These are phyloP conservation scores for Geranomyces variabilis DNA, from an alignment of 192 early-diverging fungal species.

Conservation along the genomic window DNA sequence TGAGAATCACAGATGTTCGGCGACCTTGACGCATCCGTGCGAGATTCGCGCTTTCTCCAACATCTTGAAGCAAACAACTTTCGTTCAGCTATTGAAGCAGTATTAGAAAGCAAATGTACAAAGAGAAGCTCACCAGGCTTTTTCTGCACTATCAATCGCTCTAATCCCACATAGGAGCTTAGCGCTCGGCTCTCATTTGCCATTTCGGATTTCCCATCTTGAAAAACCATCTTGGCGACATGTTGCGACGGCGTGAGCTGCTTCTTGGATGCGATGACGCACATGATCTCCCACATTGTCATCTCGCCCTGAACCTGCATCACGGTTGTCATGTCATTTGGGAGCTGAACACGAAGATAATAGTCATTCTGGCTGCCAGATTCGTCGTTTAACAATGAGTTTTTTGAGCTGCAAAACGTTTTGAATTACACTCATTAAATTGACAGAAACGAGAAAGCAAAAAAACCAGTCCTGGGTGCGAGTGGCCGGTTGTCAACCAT, in stretches of 20 bases:
- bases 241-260: conserved; percentile 47
- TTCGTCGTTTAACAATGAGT: conserved; percentile 4
- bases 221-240: conserved; percentile 34
- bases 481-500: not conserved
- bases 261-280: conserved; percentile 43
- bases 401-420: conserved; percentile 3
- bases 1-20: conserved; percentile 36
- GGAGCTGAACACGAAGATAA: conserved; percentile 45
- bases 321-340: conserved; percentile 50
- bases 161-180: conserved; percentile 22
- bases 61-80: too few relatives aligned
- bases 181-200: conserved; percentile 26
- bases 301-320: conserved; percentile 45
- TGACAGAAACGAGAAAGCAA: too few relatives aligned
- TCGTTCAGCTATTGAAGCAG: too few relatives aligned
- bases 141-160: conserved; percentile 34
- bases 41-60: conserved; percentile 2
- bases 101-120: too few relatives aligned
- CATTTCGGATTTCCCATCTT: conserved; percentile 38
- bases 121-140: conserved; percentile 19
- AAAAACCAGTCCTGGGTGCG: too few relatives aligned
- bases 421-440: too few relatives aligned
- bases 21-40: conserved; percentile 28
- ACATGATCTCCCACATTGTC: conserved; percentile 51
- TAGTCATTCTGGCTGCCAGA: conserved; percentile 8